Base-by-base conservation (phyloP, 2,329 filamentous ascomycete genomes). In the Phaeosphaeria sp. region DNA sequence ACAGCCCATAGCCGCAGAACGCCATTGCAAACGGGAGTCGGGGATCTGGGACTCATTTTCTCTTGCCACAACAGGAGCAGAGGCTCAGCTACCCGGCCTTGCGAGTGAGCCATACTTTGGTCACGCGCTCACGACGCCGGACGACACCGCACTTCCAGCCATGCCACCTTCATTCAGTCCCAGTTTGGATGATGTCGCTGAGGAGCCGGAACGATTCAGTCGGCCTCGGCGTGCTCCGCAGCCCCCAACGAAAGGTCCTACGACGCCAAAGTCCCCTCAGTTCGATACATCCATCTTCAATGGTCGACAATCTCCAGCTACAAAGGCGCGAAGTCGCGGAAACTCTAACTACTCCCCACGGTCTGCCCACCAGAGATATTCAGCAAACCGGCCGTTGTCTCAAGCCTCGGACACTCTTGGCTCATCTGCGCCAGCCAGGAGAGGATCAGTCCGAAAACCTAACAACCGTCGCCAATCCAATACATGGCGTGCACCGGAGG, bases 341-440 rank as follows among this genome's bases (percentile, higher is more conserved):
- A 70, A 66, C 46, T 67, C 69, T 10, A 66, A 66, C 30, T 54
- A 63, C 17, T 72, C 69, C 11, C 66, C 72, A 13, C 71, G 68
- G 27, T 65, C 63, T n/a, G 50, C 50, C 1, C 66, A 44, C 41
- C 61, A 63, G 36, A 61, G 53, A 15, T 62, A 53, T 17, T 63
- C 66, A 17, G 72, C 66, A 20, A 67, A 69, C 11, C 74, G 73
- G 4, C 70, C 75, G 65, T 53, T 74, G 59, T 63, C 76, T 13
- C 77, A 80, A 52, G 79, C 79, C 60, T 80, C 81, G 9, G 81
- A 83, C 50, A 78, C 78, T 11, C 60, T 83, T 20, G 78, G 77
- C 17, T 82, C 81, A 5, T 76, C 79, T 2, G 77, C 64, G 72
- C 27, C 77, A 68, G 49, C 62, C 20, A 62, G 69, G 13, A 66